phyloP scores from a whole-genome alignment of 2,329 filamentous ascomycete species.

The Aspergillus sp. region DNA sequence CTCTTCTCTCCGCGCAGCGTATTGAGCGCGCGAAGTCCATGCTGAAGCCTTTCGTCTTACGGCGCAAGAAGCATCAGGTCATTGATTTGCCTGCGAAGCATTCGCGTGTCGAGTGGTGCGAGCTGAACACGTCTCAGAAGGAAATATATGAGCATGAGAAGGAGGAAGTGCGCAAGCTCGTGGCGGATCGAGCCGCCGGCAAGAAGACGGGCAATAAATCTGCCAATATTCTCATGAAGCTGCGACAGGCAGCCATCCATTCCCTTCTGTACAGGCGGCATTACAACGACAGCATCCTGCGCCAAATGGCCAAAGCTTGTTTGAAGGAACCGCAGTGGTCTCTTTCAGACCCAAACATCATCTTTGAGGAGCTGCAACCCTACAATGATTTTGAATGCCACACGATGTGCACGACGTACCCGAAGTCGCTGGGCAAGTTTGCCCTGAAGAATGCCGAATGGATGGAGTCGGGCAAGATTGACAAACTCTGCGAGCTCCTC shows the following conservation, averaged over 20 bases:
- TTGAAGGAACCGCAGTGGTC: conserved; percentile 57
- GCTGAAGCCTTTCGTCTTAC: conserved; percentile 88
- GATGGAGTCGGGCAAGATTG: conserved; percentile 78
- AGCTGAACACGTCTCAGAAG: conserved; percentile 64
- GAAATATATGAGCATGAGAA: conserved; percentile 66
- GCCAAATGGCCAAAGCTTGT: conserved; percentile 68
- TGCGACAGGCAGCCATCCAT: conserved; percentile 87
- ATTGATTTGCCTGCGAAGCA: conserved; percentile 77
- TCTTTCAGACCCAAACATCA: conserved; percentile 43
- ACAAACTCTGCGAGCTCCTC: conserved; percentile 67
- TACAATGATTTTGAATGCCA: conserved; percentile 58
- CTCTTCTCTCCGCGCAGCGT: conserved; percentile 76
- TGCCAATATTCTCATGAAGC: conserved; percentile 71
- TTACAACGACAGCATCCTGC: conserved; percentile 66
- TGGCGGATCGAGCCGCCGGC: conserved; percentile 50
- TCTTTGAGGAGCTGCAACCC: conserved; percentile 46
- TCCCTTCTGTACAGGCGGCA: conserved; percentile 76
- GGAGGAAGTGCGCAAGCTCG: conserved; percentile 51
- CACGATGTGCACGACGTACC: conserved; percentile 48
- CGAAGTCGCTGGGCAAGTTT: conserved; percentile 46
- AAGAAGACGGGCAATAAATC: conserved; percentile 48
- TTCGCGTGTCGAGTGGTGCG: conserved; percentile 69
- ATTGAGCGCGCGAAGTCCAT: conserved; percentile 83
- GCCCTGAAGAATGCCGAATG: conserved; percentile 53
- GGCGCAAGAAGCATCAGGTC: conserved; percentile 88